Evolutionary conservation across 1,284 basidiomycete genomes (phyloP), one percentile per base, ranked within the genome.

Genomic region (Trichosporon sp.): DNA sequence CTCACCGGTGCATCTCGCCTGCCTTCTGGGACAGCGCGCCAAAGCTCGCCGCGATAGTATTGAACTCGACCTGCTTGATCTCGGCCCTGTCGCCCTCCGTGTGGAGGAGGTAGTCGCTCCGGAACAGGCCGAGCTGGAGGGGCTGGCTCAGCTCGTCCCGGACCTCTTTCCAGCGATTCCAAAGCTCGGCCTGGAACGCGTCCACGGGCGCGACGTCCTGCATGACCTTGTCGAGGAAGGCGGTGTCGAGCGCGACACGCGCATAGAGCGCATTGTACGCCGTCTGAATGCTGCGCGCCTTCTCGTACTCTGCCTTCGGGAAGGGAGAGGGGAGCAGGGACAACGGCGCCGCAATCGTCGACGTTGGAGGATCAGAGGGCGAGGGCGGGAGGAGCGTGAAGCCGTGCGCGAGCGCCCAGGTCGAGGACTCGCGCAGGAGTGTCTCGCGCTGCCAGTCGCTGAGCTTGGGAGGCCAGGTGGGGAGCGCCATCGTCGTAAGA

Each of bases 61-160:
- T 99, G 85, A 98, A 97, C 83, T 99, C 97, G 68, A 99, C 96
- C 85, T 99, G 96, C 82, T 95, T 97, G 72, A 99, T 85, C 35
- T 86, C 85, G 0, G 84, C 75, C 26, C 71, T 70, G 8, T 76
- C 74, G 6, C 70, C 70, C 6, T 71, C 68, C 1, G 76, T 54
- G 79, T 99, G 93, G n/a, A 98, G 85, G 54, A 99, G 87, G 83
- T 98, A 99, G 84, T 99, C 96, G 14, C 94, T 96, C 66, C 97
- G 88, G 83, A 98, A 98, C n/a, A 99, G 85, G 11, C 96, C 95
- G 10, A 99, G 87, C 74, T 96, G 92, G 26, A 93, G 84, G 1
- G 90, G 88, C 92, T 98, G 79, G 67, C 8, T 35, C 2, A 85
- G 86, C 67, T 90, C 88, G 21, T 91, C 88, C 72, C 91, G 86